Conservation (phyloP, 2,329 filamentous ascomycete genomes). For the Monilinia vaccinii-corymbosi region DNA sequence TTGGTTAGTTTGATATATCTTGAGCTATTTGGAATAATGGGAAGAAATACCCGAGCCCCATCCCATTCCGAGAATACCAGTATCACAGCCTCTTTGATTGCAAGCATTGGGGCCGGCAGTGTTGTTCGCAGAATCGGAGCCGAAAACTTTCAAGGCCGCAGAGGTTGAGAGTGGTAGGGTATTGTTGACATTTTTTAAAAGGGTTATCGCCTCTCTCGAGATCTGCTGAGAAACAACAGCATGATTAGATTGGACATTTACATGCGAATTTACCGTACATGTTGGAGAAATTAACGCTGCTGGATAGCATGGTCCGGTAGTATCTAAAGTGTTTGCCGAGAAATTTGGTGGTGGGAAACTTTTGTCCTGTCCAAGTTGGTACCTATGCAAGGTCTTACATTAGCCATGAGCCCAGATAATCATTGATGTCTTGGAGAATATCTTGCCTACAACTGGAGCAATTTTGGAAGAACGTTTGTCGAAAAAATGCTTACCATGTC, state of each 20-base stretch:
- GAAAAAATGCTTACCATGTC: constrained; percentile 34
- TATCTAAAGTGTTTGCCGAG: constrained; percentile 47
- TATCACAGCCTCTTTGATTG: constrained; percentile 44
- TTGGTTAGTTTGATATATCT: constrained; percentile 11
- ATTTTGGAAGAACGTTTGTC: not conserved
- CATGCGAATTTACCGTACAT: constrained; percentile 61
- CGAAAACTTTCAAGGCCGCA: constrained; percentile 36
- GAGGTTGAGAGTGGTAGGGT: constrained; percentile 38
- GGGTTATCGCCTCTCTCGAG: constrained; percentile 45
- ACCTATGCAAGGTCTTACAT: constrained; percentile 23
- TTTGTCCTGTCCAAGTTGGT: constrained; percentile 48
- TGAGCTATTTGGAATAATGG: constrained; percentile 35
- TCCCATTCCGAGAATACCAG: constrained; percentile 59
- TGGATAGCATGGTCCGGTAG: constrained; percentile 46
- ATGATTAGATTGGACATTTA: constrained; percentile 48
- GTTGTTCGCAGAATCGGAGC: constrained; percentile 43
- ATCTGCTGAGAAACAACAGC: constrained; percentile 41
- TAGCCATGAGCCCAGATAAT: not conserved
- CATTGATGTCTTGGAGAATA: not conserved
- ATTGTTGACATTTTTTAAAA: constrained; percentile 55
- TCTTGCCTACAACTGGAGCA: not conserved
- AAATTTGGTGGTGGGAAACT: constrained; percentile 49
- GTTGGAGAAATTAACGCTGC: constrained; percentile 48
- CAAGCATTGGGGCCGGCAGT: constrained; percentile 58
- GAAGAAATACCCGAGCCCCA: constrained; percentile 68